phyloP scores from a whole-genome alignment of 768 basidiomycete genomes.

The Podaxis sp. region DNA sequence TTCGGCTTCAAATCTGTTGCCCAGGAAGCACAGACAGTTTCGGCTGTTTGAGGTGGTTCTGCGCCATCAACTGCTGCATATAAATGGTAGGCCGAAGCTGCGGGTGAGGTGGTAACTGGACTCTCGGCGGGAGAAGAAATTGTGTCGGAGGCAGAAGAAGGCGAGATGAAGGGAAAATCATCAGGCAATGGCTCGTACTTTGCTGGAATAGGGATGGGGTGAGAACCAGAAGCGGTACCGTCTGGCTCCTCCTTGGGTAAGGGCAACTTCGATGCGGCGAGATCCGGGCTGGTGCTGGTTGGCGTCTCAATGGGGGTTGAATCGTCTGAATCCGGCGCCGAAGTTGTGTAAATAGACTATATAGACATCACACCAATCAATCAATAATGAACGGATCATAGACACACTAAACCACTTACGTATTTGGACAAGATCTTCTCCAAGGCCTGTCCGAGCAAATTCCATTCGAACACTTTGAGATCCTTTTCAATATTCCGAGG shows the following conservation, averaged over 20 bases:
- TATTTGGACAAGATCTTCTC: constrained; percentile 86
- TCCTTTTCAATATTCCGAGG: constrained; percentile 98
- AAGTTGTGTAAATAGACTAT: constrained; percentile 49
- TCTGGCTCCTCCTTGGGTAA: constrained; percentile 18
- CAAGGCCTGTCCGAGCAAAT: constrained; percentile 62
- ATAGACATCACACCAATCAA: constrained; percentile 5
- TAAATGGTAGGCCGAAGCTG: constrained; percentile 24
- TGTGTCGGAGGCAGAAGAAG: constrained; percentile 25
- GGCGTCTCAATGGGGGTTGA: constrained; percentile 30
- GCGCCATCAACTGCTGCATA: constrained; percentile 13
- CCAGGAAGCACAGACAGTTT: constrained; percentile 15
- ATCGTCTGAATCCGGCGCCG: constrained; percentile 27
- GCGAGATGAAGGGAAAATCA: constrained; percentile 23
- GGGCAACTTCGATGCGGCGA: constrained; percentile 26
- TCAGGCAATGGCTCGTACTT: constrained; percentile 28
- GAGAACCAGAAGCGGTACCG: background rate
- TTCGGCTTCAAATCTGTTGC: constrained; percentile 18
- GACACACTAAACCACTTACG: constrained; percentile 40
- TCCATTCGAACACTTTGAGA: constrained; percentile 85
- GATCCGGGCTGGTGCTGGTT: constrained; percentile 27
- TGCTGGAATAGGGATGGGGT: constrained; percentile 14
- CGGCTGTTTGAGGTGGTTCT: constrained; percentile 8
- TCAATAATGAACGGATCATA: background rate
- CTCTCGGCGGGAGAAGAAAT: constrained; percentile 35
- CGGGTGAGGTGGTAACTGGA: constrained; percentile 22